phyloP scores from a whole-genome alignment of 2,329 filamentous ascomycete species.

The Harringtonia lauricola region DNA sequence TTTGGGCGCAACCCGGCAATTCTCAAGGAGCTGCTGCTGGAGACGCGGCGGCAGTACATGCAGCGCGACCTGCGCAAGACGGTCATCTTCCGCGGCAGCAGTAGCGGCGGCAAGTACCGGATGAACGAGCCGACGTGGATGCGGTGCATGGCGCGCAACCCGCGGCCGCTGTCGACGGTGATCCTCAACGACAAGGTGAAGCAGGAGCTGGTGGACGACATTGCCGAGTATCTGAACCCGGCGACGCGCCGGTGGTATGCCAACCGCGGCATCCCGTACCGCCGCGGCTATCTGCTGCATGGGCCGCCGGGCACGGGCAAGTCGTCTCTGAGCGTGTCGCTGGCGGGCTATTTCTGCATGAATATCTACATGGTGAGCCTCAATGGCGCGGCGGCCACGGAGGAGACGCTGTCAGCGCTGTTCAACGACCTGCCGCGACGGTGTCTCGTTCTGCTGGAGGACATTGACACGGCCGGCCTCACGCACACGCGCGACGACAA shows the following conservation, averaged over 20 bases:
- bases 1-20: constrained; percentile 49
- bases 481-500: constrained; percentile 42
- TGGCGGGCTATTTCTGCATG: constrained; percentile 60
- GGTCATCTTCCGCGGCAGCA: constrained; percentile 50
- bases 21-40: constrained; percentile 50
- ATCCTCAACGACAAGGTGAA: constrained; percentile 52
- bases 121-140: constrained; percentile 41
- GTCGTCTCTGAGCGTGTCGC: constrained; percentile 57
- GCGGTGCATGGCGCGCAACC: constrained; percentile 48
- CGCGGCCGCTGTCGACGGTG: constrained; percentile 53
- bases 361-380: constrained; percentile 63
- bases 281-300: constrained; percentile 71
- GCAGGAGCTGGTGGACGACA: constrained; percentile 46
- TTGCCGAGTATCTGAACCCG: constrained; percentile 52
- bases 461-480: constrained; percentile 64
- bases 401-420: constrained; percentile 52
- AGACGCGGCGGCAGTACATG: constrained; percentile 43
- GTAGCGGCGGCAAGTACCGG: constrained; percentile 20
- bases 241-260: constrained; percentile 67
- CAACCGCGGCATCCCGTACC: constrained; percentile 74
- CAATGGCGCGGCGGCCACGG: constrained; percentile 49
- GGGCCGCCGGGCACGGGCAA: constrained; percentile 76
- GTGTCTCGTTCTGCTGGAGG: constrained; percentile 65
- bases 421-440: constrained; percentile 57
- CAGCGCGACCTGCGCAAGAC: constrained; percentile 51